Base-by-base conservation (phyloP, 352 stramenopile genomes). In the Phytophthora pisi region DNA sequence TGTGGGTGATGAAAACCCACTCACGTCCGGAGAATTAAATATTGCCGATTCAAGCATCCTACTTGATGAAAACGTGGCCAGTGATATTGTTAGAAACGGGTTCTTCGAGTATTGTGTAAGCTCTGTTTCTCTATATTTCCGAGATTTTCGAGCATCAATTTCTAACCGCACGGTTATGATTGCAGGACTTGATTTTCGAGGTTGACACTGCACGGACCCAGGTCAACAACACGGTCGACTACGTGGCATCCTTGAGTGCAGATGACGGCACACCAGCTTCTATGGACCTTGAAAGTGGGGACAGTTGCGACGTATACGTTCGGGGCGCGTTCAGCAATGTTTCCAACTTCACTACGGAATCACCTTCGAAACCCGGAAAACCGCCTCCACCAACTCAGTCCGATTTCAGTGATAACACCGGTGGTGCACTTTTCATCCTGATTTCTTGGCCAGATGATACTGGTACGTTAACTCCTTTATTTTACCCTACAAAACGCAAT, bases 71-170 rank as follows among this genome's bases (percentile, higher is more conserved):
- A n/a, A 53, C 13, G 43, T 57, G 13, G 34, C 45, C 15, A 45
- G 5, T 46, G 42, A 50, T 0, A 34, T 68, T 8, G 5, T 47
- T 2, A 49, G 36, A 0, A 68, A 13, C 9, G 49, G 38, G 4
- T 77, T 64, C 45, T 89, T 91, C 31, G 82, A 91, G 3, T 87
- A 86, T 61, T 72, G 51, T 4, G 82, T 90, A 74, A 55, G 77
- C 60, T 8, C 4, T 63, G 24, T 56, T 38, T 52, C 20, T 47
- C 42, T 56, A 5, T 43, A 36, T 42, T 28, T 31, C 67, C 42
- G 1, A 10, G 28, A n/a, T 8, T 42, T 6, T 46, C 4, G 16
- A 4, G n/a, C 11, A 5, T 16, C 0, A 64, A 9, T 38, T 46
- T 0, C 30, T 36, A 36, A 36, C 30, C 0, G 1, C 30, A 36